Evolutionary conservation across 208 protist genomes (phyloP), one percentile per base, ranked within the genome.

Genomic region (Leishmania aethiopica): DNA sequence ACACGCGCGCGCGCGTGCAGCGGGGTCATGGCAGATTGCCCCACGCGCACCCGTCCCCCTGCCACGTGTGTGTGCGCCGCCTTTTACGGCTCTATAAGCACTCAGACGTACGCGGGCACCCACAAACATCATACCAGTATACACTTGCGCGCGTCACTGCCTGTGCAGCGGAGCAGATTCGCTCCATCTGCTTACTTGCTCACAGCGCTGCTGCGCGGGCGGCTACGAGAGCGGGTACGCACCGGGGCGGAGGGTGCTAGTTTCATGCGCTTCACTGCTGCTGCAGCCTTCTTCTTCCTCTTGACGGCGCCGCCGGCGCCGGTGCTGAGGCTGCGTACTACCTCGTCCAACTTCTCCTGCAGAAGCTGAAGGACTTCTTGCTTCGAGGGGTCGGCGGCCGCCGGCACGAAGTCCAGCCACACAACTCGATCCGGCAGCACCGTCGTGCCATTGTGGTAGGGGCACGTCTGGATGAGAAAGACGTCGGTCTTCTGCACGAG

Each of bases 401-500:
- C 60, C 47, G 82, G 55, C 59, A 91, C 91, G 75, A 92, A 93
- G 64, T 78, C 77, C 4, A 94, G 51, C 93, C 94, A 97, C 45
- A 87, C 42, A 78, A 97, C 95, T 37, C 94, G 90, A 25, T 97
- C 94, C 11, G 86, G 87, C 75, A 94, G 67, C 74, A 97, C 88
- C 28, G 84, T 89, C 37, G 88, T 87, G 42, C 93, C 91, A 84
- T 97, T 96, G 85, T 97, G 94, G 76, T 96, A 95, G 7, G 90
- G 89, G 35, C 91, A 90, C 57, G 92, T 91, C 79, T 97, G 94
- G 32, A 97, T 86, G 28, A 90, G 79, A 75, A 97, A 96, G 10
- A 86, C 60, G 49, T 97, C 94, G 55, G 89, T 83, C 47, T 85
- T 66, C 69, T 89, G 75, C 59, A 95, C 67, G 51, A 96, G 78